Evolutionary conservation across 345 rosid species (phyloP).

Genomic region (Hibiscus trionum): DNA sequence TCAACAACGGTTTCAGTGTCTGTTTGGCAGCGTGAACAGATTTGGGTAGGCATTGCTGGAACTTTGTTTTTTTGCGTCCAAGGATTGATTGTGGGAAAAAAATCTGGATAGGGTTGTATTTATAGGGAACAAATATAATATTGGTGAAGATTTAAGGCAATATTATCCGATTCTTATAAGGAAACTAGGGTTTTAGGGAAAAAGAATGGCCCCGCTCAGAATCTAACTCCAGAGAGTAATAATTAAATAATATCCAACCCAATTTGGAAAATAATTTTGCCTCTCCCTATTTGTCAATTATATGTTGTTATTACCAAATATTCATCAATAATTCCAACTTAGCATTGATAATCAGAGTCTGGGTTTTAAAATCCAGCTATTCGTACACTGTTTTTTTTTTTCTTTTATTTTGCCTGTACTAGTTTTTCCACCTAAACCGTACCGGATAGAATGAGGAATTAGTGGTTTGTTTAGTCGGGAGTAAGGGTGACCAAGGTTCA

Average conservation of each 20-base stretch:
- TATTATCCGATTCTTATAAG: not conserved
- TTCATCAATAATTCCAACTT: not conserved
- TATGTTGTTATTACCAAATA: not conserved
- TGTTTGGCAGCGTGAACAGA: constrained; percentile 37
- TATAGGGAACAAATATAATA: not conserved
- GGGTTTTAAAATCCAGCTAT: not conserved
- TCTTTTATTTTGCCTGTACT: too few species aligned
- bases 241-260: not conserved
- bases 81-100: not conserved
- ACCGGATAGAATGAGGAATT: not conserved
- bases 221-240: not conserved
- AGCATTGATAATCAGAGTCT: not conserved
- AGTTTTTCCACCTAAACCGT: not conserved
- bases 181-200: not conserved
- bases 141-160: not conserved
- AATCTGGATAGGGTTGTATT: not conserved
- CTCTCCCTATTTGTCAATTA: not conserved
- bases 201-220: not conserved
- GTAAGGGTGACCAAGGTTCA: too few species aligned
- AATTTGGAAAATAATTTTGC: not conserved
- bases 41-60: constrained; percentile 29
- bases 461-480: too few species aligned
- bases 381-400: not conserved
- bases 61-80: not conserved
- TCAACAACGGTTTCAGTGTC: constrained; percentile 38